Evolutionary conservation across 164 flowering plant genomes (phyloP), one percentile per base, ranked within the genome.

Genomic region (Macadamia tetraphylla): DNA sequence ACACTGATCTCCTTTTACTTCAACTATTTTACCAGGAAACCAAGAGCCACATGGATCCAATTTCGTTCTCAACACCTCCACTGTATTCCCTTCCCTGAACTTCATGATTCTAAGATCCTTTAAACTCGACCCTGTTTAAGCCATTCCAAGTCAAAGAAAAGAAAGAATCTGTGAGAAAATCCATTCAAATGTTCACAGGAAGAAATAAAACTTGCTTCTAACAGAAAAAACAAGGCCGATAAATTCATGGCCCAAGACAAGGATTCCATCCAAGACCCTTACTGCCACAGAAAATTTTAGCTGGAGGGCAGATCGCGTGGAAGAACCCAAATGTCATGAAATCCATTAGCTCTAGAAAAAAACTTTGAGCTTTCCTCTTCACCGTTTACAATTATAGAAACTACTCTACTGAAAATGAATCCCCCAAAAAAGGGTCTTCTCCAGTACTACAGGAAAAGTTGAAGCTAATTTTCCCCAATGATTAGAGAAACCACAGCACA

Each of bases 61-160:
- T 23, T 48, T 72, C 55, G 68, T 67, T 65, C 74, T 80, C 64
- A 71, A 71, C 13, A 77, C 77, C 71, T 80, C 83, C 29, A 80
- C 77, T 23, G 43, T 61, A 59, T 51, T 68, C 51, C 77, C 79
- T 69, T 73, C 32, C 60, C 65, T 73, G 60, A 77, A 75, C 76
- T 71, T 77, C 80, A 68, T 77, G 53, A 18, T 59, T 65, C 55
- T 2, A 43, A 56, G 32, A 23, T 23, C n/a, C 59, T 49, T 62
- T 58, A 23, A 35, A 46, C 69, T 62, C 43, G 66, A 48, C 43
- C 63, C 60, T 65, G 65, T 58, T 29, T 29, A 43, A 63, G 15
- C 70, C 29, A 30, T 44, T 18, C 66, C 12, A 69, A 64, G 55
- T 29, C 40, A 73, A 69, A 12, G 49, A 63, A 29, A 31, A 35